Evolutionary conservation across 495 filamentous ascomycete species (phyloP).

Genomic region (Rhypophila decipiens): DNA sequence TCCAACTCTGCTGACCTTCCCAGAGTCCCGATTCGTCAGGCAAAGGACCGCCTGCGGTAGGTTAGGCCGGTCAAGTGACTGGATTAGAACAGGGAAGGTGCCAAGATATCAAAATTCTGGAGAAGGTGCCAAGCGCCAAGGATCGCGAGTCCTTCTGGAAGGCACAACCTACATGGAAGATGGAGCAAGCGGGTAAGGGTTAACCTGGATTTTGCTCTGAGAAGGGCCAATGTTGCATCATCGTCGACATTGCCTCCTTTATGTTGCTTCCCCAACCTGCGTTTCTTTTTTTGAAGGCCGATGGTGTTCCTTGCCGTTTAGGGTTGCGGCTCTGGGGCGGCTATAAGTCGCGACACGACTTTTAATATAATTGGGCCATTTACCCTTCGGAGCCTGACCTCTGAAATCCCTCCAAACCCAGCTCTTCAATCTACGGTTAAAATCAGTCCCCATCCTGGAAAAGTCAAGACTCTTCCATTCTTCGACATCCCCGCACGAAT

Average conservation of each 20-base stretch:
- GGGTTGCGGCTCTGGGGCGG: constrained; percentile 20
- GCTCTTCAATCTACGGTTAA: constrained; percentile 27
- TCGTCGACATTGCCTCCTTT: background rate
- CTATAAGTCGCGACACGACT: constrained; percentile 10
- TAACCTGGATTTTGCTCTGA: constrained; percentile 8
- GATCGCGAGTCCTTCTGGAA: background rate
- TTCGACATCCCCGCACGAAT: constrained; percentile 1
- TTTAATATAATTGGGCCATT: constrained; percentile 23
- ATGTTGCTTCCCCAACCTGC: background rate
- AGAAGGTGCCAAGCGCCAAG: constrained; percentile 2
- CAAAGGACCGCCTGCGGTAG: too few species aligned
- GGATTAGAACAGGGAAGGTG: background rate
- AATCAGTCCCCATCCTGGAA: constrained; percentile 13
- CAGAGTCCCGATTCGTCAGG: background rate
- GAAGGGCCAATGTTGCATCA: constrained; percentile 5
- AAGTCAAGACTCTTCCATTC: constrained; percentile 1
- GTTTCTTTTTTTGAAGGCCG: constrained; percentile 1
- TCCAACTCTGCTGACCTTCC: background rate
- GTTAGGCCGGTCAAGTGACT: constrained; percentile 6
- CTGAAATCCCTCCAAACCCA: constrained; percentile 7
- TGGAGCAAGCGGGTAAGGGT: background rate
- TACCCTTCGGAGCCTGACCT: constrained; percentile 20
- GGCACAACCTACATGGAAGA: constrained; percentile 2
- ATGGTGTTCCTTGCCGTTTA: constrained; percentile 4
- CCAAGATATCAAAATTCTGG: constrained; percentile 3